These are phyloP conservation scores for Penicillium atrosanguineum DNA, from an alignment of 495 filamentous ascomycete genomes.

Conservation along the genomic window DNA sequence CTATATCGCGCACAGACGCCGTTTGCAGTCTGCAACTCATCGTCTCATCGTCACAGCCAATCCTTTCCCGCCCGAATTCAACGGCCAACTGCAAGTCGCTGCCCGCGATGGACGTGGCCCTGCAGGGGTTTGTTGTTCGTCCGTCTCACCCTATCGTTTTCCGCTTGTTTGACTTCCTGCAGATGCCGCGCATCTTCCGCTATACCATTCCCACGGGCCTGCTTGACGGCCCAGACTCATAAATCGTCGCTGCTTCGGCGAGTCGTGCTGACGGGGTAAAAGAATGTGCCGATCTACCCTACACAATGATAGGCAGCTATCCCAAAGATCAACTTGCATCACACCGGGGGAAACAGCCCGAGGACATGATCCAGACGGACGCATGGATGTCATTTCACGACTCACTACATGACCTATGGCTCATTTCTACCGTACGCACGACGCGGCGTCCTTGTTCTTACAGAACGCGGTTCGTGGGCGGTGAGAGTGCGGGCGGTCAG, in stretches of 20 bases:
- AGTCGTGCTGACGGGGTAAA: no score
- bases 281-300: no score
- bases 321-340: no score
- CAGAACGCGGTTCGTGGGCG: neutral
- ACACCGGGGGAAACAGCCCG: no score
- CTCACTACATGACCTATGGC: no score
- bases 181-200: neutral
- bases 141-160: neutral
- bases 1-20: constrained; percentile 16
- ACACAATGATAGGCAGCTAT: no score
- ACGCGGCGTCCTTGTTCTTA: neutral
- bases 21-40: constrained; percentile 11
- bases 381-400: no score
- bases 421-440: no score
- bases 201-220: no score
- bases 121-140: constrained; percentile 1
- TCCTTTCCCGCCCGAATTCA: constrained; percentile 19
- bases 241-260: neutral
- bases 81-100: neutral
- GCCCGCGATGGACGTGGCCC: constrained; percentile 6
- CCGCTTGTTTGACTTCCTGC: neutral
- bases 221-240: neutral
- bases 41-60: constrained; percentile 4
- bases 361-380: no score
- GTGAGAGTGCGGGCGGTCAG: neutral